phyloP scores from a whole-genome alignment of 1,284 basidiomycete species.

The Vanrija pseudolonga region DNA sequence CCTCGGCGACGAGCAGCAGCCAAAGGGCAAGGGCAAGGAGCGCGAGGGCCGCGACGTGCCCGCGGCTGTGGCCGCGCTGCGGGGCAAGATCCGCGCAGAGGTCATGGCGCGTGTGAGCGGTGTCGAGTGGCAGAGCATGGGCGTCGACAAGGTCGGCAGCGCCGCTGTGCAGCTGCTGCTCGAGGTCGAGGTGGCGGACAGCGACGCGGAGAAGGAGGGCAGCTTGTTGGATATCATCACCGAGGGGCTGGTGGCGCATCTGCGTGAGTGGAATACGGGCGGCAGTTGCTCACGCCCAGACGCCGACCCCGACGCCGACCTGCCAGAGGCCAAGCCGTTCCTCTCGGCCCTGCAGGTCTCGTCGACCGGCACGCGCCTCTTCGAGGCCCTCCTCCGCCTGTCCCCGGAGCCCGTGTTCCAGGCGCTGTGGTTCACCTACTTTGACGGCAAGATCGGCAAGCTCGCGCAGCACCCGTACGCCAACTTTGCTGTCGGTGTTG shows the following conservation, averaged over 20 bases:
- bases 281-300: slow-evolving; percentile 33
- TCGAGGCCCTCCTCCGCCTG: slow-evolving; percentile 69
- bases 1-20: slow-evolving; percentile 40
- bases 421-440: slow-evolving; percentile 71
- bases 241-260: slow-evolving; percentile 69
- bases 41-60: slow-evolving; percentile 37
- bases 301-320: slow-evolving; percentile 30
- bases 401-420: slow-evolving; percentile 63
- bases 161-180: slow-evolving; percentile 77
- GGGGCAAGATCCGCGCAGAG: slow-evolving; percentile 52
- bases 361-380: slow-evolving; percentile 77
- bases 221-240: slow-evolving; percentile 79
- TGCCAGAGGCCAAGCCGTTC: slow-evolving; percentile 32
- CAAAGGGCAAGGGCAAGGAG: slow-evolving; percentile 16
- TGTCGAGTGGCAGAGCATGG: slow-evolving; percentile 77
- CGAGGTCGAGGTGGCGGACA: slow-evolving; percentile 68
- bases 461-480: slow-evolving; percentile 80
- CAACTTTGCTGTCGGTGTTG: slow-evolving; percentile 83
- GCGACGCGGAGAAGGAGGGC: slow-evolving; percentile 58
- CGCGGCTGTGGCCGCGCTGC: slow-evolving; percentile 6
- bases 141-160: slow-evolving; percentile 73
- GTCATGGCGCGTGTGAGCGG: slow-evolving; percentile 58
- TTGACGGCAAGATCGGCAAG: slow-evolving; percentile 64
- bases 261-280: slow-evolving; percentile 53
- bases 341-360: slow-evolving; percentile 73